Base-by-base conservation (phyloP, 2,329 filamentous ascomycete species). In the Parastagonospora avenae region DNA sequence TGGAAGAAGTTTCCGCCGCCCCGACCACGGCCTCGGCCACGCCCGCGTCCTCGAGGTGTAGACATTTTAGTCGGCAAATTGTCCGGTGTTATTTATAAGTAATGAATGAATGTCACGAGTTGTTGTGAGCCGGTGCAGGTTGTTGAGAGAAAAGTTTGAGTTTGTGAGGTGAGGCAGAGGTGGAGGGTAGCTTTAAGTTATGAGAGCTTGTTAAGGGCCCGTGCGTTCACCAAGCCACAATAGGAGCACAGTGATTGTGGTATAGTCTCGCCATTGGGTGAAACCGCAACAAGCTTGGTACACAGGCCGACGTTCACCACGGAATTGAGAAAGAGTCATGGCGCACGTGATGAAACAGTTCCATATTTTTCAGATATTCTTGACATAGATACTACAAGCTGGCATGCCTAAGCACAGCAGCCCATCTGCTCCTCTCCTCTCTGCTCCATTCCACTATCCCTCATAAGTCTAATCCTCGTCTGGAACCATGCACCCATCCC, bases 21-120 rank as follows among this genome's bases (percentile, higher is more conserved):
- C 27, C 55, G 61, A 27, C 63, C 62, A 14, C 63, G 55, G 12
- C 60, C 63, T 19, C 62, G 55, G 46, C 52, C 63, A 29, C 61
- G 57, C 46, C 53, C 57, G 54, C 52, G 52, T 49, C 53, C 57
- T 31, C 57, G 42, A 41, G 42, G 52, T 45, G 46, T 49, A 44
- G 59, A 54, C 50, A 52, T 54, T 8, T 7, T 24, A 14, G 15
- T 11, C 24, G 19, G 14, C 10, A 14, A 38, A 2, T 38, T 38
- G 12, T 10, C 19, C 19, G 31, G 9, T 14, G 16, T 12, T n/a
- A 10, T 11, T 19, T 38, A 28, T n/a, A 12, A 30, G 11, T 29
- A 4, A 28, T 29, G n/a, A 14, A 29, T 4, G 24, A 36, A 36
- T 16, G 11, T 36, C 11, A 16, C 9, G 33, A 36, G 29, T 33